phyloP scores from a whole-genome alignment of 192 early-diverging fungal genomes.

The Chytriomyces confervae region DNA sequence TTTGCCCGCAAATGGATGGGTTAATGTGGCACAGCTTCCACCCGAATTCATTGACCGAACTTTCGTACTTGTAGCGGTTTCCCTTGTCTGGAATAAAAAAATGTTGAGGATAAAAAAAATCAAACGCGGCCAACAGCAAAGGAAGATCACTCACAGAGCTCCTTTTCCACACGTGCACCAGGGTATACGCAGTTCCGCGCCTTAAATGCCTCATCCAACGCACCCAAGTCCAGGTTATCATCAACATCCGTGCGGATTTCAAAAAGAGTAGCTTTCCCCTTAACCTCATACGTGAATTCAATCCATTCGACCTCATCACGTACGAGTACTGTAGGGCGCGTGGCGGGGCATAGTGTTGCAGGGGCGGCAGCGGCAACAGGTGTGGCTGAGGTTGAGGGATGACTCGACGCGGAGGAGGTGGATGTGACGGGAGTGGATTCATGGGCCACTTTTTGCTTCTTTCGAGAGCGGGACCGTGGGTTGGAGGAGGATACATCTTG shows the following conservation, averaged over 20 bases:
- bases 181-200: constrained; percentile 84
- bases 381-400: constrained; percentile 1
- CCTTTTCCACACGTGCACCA: constrained; percentile 68
- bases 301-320: constrained; percentile 67
- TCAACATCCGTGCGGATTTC: constrained; percentile 79
- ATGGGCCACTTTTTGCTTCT: no score
- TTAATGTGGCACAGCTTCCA: constrained; percentile 87
- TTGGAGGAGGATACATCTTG: no score
- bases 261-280: constrained; percentile 66
- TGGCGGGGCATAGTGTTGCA: constrained; percentile 21
- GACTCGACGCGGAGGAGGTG: neutral
- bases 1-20: constrained; percentile 64
- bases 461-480: no score
- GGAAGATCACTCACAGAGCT: constrained; percentile 14
- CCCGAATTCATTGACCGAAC: constrained; percentile 81
- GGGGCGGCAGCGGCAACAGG: neutral
- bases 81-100: constrained; percentile 66
- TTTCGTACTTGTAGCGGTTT: constrained; percentile 85
- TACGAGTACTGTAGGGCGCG: constrained; percentile 30
- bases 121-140: neutral
- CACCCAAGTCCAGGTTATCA: constrained; percentile 42
- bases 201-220: constrained; percentile 67
- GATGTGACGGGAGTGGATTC: no score
- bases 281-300: constrained; percentile 70
- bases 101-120: neutral